Evolutionary conservation across 2,329 filamentous ascomycete genomes (phyloP), one percentile per base, ranked within the genome.

Genomic region (Gaeumannomyces tritici): DNA sequence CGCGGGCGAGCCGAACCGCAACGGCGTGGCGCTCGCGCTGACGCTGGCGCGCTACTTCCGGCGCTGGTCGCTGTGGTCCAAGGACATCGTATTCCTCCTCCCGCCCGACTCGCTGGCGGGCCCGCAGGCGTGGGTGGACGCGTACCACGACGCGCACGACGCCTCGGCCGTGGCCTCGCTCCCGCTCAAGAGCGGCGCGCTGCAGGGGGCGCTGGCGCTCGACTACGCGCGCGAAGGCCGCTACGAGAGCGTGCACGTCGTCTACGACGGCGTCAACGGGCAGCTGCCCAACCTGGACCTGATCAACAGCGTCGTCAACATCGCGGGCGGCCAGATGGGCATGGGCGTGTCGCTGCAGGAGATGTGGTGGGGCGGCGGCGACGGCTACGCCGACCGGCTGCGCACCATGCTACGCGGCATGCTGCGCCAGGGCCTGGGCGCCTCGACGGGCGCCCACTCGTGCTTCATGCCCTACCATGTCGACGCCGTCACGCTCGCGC

Each of bases 391-490:
- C 56, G 90, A 93, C 70, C 87, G 95, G 24, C 82, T 99, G 55
- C 83, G 86, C 68, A 97, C 93, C 0, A 95, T 99, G 83, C 81
- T 96, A 55, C 85, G 91, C 54, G 93, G 95, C 54, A 96, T 99
- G 91, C 76, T 96, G 64, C 92, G 89, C 65, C 95, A 99, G 75
- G 92, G 90, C 0, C 78, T 97, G 1, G 95, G 95, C 1, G 89
- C 93, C 67, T 90, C 92, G 5, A 91, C 91, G 5, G 95, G 95
- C 6, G 89, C 93, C 2, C 95, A 99, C 73, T 96, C 91, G 73
- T 89, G 89, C 68, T 99, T 99, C 73, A 97, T 99, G 71, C 92
- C 95, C 0, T 99, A 99, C 72, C 95, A 98, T 69, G 90, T 99
- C 65, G 95, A 99, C 73, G 95, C 95, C 3, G 89, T 99, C 66